These are phyloP conservation scores for Lavandula angustifolia DNA, from an alignment of 257 asterid genomes.

Conservation along the genomic window DNA sequence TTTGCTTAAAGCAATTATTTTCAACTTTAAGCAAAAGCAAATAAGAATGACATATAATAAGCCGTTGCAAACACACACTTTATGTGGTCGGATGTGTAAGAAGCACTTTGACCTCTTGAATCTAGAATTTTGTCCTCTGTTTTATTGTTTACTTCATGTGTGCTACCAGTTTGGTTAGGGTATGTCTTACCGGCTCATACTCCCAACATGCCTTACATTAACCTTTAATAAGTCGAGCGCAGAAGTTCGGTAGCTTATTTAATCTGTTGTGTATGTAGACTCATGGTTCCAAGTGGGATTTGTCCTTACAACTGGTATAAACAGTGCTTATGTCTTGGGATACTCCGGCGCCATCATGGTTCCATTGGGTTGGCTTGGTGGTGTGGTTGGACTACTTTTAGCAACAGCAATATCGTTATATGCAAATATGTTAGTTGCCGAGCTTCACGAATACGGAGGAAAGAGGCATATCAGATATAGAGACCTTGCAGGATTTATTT, in stretches of 20 bases:
- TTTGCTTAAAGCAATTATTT: too few relatives aligned
- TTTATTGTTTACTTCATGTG: neutral
- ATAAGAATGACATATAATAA: too few relatives aligned
- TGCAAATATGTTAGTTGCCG: constrained; percentile 80
- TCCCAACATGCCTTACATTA: neutral
- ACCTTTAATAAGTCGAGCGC: neutral
- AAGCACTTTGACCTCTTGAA: neutral
- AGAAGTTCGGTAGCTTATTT: constrained; percentile 11
- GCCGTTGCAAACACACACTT: too few relatives aligned
- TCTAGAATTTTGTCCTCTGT: neutral
- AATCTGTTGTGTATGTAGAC: constrained; percentile 52
- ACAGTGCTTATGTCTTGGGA: constrained; percentile 95
- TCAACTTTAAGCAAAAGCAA: too few relatives aligned
- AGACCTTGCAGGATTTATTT: constrained; percentile 88
- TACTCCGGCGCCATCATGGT: constrained; percentile 92
- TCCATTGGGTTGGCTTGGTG: constrained; percentile 94
- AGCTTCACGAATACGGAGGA: constrained; percentile 93
- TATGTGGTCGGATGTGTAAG: too few relatives aligned
- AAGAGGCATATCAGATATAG: constrained; percentile 94
- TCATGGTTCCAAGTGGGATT: constrained; percentile 98
- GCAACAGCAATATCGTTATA: constrained; percentile 76
- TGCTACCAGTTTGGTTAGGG: constrained; percentile 17
- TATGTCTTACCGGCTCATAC: neutral
- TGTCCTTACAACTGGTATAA: constrained; percentile 90
- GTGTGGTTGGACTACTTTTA: constrained; percentile 75